Evolutionary conservation across 805 yeast genomes (phyloP).

Genomic region (Nakazawaea molendinolei): DNA sequence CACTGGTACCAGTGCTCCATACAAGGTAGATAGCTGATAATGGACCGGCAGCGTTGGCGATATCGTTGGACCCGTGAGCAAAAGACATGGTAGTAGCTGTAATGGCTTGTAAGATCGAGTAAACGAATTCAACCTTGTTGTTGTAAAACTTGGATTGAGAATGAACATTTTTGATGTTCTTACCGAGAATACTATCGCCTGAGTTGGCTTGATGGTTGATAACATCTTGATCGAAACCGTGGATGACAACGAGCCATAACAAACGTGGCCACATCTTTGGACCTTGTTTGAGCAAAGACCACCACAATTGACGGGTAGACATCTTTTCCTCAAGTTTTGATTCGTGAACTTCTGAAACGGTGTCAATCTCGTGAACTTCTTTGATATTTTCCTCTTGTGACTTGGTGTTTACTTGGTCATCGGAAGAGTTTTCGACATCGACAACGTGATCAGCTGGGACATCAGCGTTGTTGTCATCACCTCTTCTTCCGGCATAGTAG

Average conservation of each 20-base stretch:
- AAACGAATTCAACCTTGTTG: constrained; percentile 62
- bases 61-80: constrained; percentile 79
- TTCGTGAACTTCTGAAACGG: constrained; percentile 13
- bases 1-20: constrained; percentile 47
- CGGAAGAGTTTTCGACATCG: constrained; percentile 14
- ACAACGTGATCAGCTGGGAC: constrained; percentile 11
- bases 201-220: constrained; percentile 37
- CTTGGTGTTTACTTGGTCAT: constrained; percentile 7
- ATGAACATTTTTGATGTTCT: constrained; percentile 45
- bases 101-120: constrained; percentile 60
- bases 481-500: constrained; percentile 58
- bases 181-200: constrained; percentile 33
- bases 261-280: constrained; percentile 52
- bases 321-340: constrained; percentile 20
- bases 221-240: constrained; percentile 63
- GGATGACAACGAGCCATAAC: constrained; percentile 40
- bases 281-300: constrained; percentile 31
- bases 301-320: constrained; percentile 32
- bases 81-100: constrained; percentile 78
- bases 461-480: constrained; percentile 14
- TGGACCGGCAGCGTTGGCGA: constrained; percentile 75
- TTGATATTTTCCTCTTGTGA: constrained; percentile 17
- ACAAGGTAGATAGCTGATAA: constrained; percentile 55
- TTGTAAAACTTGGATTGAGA: constrained; percentile 58
- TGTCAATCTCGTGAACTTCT: constrained; percentile 17